Conservation (phyloP, 2,329 filamentous ascomycete species). For the Aspergillus tubingensis region DNA sequence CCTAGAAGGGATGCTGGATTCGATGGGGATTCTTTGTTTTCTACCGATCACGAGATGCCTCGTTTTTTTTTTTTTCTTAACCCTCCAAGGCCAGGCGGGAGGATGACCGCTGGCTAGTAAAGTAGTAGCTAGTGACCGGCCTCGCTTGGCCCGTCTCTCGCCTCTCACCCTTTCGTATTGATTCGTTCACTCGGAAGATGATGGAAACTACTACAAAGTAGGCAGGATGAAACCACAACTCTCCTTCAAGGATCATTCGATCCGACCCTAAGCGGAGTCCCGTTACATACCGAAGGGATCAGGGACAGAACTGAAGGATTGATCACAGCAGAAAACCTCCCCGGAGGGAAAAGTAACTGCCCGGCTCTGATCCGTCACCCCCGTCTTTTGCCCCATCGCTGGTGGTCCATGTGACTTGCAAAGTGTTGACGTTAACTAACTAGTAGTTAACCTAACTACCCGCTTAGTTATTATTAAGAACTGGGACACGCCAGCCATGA, state of each 20-base stretch:
- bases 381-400: not conserved
- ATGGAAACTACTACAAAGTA: no score
- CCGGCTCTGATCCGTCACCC: not conserved
- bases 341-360: not conserved
- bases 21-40: not conserved
- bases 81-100: not conserved
- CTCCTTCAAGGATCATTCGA: not conserved
- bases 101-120: not conserved
- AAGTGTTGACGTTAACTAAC: conserved; percentile 3
- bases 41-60: conserved; percentile 1
- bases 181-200: not conserved
- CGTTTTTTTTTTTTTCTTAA: not conserved
- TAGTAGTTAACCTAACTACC: not conserved
- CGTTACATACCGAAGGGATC: not conserved
- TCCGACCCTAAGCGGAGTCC: not conserved
- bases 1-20: conserved; percentile 1
- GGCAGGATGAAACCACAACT: not conserved
- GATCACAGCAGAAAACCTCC: not conserved
- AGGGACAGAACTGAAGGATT: not conserved
- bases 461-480: not conserved
- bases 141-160: not conserved
- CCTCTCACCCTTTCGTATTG: not conserved
- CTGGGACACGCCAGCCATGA: not conserved
- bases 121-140: not conserved
- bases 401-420: conserved; percentile 4